Evolutionary conservation across 495 filamentous ascomycete species (phyloP), one percentile per base, ranked within the genome.

Genomic region (Penicillium ucsense): DNA sequence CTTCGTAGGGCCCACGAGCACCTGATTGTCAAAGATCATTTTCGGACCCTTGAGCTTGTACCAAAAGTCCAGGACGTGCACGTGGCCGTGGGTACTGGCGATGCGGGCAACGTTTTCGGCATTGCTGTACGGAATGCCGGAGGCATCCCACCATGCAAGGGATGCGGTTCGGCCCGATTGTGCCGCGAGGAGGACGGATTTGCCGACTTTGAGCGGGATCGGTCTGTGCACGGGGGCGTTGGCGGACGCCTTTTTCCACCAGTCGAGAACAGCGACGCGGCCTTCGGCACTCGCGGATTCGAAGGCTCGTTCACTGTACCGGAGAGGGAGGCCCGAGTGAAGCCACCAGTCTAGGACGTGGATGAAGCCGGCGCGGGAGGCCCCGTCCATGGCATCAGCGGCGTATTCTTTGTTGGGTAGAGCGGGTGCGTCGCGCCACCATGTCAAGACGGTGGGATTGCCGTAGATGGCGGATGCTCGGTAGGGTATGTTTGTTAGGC

Each of bases 271-370:
- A 0, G 74, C 67, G n/a, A 94, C 70, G 46, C 88, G 86, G 29
- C 89, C 88, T 60, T 88, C 83, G 3, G 80, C 80, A 48, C 81
- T 88, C 27, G 90, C 90, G 39, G 87, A 79, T 61, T 96, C 90
- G 36, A 96, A 80, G 0, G 90, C 87, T 3, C 80, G 71, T 52
- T 94, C 89, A 27, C 82, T 88, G 61, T 94, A 95, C 51, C 84
- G 84, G 4, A 95, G 74, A 8, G 84, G 76, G 0, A 96, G 77
- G 0, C 84, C 86, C 0, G 86, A 90, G 27, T 78, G 71, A 10
- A 83, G 80, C 90, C 90, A 96, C 90, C 90, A 96, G 41, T 94
- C 84, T 4, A 96, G 74, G 0, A 94, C 86, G 46, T 85, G 80
- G 29, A 91, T 74, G 55, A 88, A 88, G 8, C 90, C 89, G 35